Evolutionary conservation across 1,284 basidiomycete species (phyloP).

Genomic region (Cutaneotrichosporon arboriforme): DNA sequence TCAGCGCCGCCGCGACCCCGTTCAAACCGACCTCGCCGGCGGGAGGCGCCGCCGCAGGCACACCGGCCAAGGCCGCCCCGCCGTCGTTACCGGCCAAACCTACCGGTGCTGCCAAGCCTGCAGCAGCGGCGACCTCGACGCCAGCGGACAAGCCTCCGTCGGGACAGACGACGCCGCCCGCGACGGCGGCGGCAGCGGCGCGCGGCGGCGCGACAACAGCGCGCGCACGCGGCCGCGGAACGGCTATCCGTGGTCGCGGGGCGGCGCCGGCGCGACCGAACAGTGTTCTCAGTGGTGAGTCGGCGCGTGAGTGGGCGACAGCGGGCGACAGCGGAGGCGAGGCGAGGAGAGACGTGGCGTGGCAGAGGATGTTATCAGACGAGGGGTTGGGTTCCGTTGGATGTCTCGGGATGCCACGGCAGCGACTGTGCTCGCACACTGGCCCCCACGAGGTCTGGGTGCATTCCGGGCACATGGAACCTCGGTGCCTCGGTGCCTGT

Average conservation of each 20-base stretch:
- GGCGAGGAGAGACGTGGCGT: too few relatives aligned
- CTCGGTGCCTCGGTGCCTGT: conserved; percentile 20
- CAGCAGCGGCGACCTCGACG: background rate
- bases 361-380: too few relatives aligned
- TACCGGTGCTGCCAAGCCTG: background rate
- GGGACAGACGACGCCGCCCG: too few relatives aligned
- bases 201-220: background rate
- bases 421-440: too few relatives aligned
- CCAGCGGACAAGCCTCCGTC: too few relatives aligned
- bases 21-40: conserved; percentile 22
- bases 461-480: conserved; percentile 18
- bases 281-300: conserved; percentile 7
- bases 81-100: conserved; percentile 1
- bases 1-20: conserved; percentile 15
- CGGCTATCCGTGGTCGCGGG: conserved; percentile 8
- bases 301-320: too few relatives aligned
- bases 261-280: conserved; percentile 7
- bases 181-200: background rate
- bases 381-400: too few relatives aligned
- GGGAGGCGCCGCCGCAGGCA: conserved; percentile 2
- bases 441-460: conserved; percentile 13
- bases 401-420: too few relatives aligned
- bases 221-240: conserved; percentile 7
- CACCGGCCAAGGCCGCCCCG: conserved; percentile 5
- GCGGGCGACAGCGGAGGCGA: too few relatives aligned